Evolutionary conservation across 192 early-diverging fungal genomes (phyloP).

Genomic region (Powellomyces hirtus): DNA sequence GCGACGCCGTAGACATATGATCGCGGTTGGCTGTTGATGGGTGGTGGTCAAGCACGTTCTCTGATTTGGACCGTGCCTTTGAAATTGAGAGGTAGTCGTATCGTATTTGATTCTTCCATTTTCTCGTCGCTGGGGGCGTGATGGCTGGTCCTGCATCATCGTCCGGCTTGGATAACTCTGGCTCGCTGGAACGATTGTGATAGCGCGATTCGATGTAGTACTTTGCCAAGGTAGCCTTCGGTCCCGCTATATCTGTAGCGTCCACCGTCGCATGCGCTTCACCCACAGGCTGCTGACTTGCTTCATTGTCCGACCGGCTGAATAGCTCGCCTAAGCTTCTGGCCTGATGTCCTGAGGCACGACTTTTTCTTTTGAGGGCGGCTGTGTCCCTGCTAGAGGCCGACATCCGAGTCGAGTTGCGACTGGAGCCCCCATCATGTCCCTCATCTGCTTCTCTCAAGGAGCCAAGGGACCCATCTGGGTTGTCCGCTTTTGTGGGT

Average conservation of each 20-base stretch:
- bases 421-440: not conserved
- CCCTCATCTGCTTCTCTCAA: constrained; percentile 3
- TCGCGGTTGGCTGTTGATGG: too few species aligned
- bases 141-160: not conserved
- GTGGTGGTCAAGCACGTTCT: not conserved
- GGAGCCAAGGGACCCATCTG: not conserved
- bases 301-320: not conserved
- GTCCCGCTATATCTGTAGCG: not conserved
- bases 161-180: not conserved
- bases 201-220: constrained; percentile 27
- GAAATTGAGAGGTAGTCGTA: constrained; percentile 23
- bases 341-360: not conserved
- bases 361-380: not conserved
- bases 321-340: constrained; percentile 5
- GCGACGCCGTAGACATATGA: too few species aligned
- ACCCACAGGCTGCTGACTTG: not conserved
- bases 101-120: constrained; percentile 21
- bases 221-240: constrained; percentile 24
- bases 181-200: not conserved
- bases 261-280: not conserved
- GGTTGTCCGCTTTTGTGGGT: not conserved
- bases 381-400: not conserved
- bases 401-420: not conserved
- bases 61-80: constrained; percentile 4
- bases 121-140: not conserved